Evolutionary conservation across 495 filamentous ascomycete species (phyloP), one percentile per base, ranked within the genome.

Genomic region (Aspergillus hancockii): DNA sequence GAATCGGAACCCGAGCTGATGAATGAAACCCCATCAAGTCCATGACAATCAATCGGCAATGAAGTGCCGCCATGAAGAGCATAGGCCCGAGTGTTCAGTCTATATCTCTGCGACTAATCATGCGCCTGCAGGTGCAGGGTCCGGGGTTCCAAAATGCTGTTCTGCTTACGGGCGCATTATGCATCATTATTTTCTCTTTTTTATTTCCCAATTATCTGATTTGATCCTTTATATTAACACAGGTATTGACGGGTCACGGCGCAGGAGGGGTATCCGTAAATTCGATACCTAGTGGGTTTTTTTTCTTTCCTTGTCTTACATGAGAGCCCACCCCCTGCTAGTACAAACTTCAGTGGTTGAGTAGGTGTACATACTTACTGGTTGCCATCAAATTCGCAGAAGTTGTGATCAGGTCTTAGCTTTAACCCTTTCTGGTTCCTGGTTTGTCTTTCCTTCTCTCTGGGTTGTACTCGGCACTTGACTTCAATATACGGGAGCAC

Each of bases 81-180:
- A 43, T 43, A 43, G 40, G 40, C 8, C 40, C 40, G 40, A 43
- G 40, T 43, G 40, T 43, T n/a, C 40, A 25, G 41, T 25, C 51
- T 25, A 54, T n/a, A 41, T 49, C 50, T 36, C 57, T 60, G 57
- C 60, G 50, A 49, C 63, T 62, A 57, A 54, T 57, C 38, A 51
- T 57, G 55, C 55, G 43, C 19, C 59, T 62, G 59, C 55, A 58
- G 59, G 57, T 61, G 54, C 55, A 66, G 60, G 63, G 63, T 66
- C 63, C 49, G 51, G 63, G 63, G 60, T 55, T 45, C 31, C 16
- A 36, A 32, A 10, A 36, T 41, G 38, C 25, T 28, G n/a, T 28
- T 54, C 52, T 40, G 43, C 18, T 45, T 16, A 9, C 18, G 41
- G 41, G 41, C 41, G 28, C 22, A 49, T 56, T 56, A 34, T 50